Conservation (phyloP, 2,329 filamentous ascomycete species). For the Botrytis cinerea region DNA sequence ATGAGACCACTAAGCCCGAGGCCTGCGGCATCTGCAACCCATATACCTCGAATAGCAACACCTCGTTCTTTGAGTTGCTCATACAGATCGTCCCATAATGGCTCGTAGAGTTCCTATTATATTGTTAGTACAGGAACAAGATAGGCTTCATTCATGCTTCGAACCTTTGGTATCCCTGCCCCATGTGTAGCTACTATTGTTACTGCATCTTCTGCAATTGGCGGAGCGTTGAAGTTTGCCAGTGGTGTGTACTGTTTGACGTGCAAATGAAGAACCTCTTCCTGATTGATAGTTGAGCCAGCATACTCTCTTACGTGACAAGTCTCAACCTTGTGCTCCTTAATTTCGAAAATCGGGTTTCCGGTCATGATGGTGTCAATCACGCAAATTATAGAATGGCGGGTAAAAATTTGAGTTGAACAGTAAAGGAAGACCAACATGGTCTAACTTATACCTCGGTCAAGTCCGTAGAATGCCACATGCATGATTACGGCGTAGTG, state of each 20-base stretch:
- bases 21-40: constrained; percentile 70
- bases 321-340: background rate
- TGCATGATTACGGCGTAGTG: too few species aligned
- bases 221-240: background rate
- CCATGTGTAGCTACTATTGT: constrained; percentile 68
- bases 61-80: constrained; percentile 55
- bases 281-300: background rate
- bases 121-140: too few species aligned
- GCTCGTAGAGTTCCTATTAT: constrained; percentile 79
- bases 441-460: too few species aligned
- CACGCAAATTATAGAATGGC: too few species aligned
- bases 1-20: too few species aligned
- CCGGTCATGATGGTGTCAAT: background rate
- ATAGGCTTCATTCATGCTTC: background rate
- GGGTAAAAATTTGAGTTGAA: too few species aligned
- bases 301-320: background rate
- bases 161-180: constrained; percentile 82
- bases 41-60: constrained; percentile 75
- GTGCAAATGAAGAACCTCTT: background rate
- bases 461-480: too few species aligned
- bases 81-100: constrained; percentile 81
- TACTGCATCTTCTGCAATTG: background rate
- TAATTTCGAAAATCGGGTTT: background rate
- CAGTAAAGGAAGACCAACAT: too few species aligned
- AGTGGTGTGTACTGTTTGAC: constrained; percentile 12